Evolutionary conservation across 257 asterid species (phyloP).

Genomic region (Datura wrightii): DNA sequence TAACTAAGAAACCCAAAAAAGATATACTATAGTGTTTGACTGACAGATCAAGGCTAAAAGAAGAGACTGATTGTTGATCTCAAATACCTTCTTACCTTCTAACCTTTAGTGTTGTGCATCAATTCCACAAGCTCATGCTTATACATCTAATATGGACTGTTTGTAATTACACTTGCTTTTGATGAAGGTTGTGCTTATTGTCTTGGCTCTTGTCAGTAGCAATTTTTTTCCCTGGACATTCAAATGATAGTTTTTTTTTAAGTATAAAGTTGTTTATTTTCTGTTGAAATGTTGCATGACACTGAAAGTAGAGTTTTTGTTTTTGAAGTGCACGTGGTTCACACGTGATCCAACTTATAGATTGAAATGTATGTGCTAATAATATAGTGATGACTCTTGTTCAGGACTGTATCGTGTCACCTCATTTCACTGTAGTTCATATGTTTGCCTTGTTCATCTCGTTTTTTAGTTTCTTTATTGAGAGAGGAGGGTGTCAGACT

Average conservation of each 20-base stretch:
- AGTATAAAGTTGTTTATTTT: not conserved
- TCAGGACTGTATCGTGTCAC: not conserved
- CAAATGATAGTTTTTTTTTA: not conserved
- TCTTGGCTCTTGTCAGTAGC: not conserved
- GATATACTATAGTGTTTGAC: not conserved
- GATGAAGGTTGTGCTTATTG: constrained; percentile 16
- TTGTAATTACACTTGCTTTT: constrained; percentile 7
- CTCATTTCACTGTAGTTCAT: constrained; percentile 6
- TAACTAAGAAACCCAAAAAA: constrained; percentile 6
- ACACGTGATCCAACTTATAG: not conserved
- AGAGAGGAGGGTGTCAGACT: not conserved
- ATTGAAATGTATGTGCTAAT: constrained; percentile 10
- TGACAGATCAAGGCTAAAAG: constrained; percentile 22
- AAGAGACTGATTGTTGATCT: not conserved
- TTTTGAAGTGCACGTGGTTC: not conserved
- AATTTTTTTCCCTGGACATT: not conserved
- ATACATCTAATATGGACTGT: constrained; percentile 6
- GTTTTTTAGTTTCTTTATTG: constrained; percentile 20
- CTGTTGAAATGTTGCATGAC: not conserved
- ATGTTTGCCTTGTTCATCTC: constrained; percentile 2
- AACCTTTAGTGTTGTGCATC: not conserved
- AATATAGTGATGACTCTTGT: not conserved
- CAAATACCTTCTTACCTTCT: not conserved
- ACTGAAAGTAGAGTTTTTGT: not conserved
- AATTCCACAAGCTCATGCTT: constrained; percentile 15